These are phyloP conservation scores for Erodium texanum DNA, from an alignment of 441 rosid species.

Conservation along the genomic window DNA sequence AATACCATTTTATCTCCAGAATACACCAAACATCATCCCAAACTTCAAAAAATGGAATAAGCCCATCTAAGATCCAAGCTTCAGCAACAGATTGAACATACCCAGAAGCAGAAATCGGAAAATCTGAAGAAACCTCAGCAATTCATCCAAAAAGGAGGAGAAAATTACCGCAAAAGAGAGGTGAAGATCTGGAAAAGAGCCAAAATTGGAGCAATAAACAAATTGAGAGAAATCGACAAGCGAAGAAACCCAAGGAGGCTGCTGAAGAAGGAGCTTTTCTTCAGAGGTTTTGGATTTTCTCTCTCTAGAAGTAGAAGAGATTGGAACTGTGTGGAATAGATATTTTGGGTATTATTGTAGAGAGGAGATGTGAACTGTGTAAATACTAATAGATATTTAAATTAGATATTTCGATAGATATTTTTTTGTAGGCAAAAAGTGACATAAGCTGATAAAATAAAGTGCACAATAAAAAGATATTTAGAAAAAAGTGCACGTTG, in stretches of 20 bases:
- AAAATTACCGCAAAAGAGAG: slow-evolving; percentile 10
- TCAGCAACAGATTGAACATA: not conserved
- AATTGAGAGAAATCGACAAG: not conserved
- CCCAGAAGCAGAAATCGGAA: not conserved
- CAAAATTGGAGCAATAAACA: not conserved
- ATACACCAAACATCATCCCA: too few relatives aligned
- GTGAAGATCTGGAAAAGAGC: not conserved
- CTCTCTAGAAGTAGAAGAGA: too few relatives aligned
- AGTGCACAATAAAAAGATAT: not conserved
- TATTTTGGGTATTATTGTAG: too few relatives aligned
- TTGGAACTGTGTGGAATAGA: too few relatives aligned
- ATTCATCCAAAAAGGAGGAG: not conserved
- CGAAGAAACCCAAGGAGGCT: slow-evolving; percentile 9
- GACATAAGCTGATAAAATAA: slow-evolving; percentile 4
- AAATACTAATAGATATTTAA: not conserved
- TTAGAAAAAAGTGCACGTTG: slow-evolving; percentile 18
- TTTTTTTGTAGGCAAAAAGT: slow-evolving; percentile 9
- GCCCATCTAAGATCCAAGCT: slow-evolving; percentile 2
- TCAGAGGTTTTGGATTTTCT: too few relatives aligned
- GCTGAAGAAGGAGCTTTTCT: too few relatives aligned
- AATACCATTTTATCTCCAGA: too few relatives aligned
- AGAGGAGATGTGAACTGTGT: not conserved
- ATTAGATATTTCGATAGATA: slow-evolving; percentile 13
- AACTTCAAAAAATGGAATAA: not conserved
- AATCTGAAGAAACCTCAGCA: slow-evolving; percentile 1